Evolutionary conservation across 176 grass and related monocot species (phyloP), one percentile per base, ranked within the genome.

Genomic region (Triticum turgidum): DNA sequence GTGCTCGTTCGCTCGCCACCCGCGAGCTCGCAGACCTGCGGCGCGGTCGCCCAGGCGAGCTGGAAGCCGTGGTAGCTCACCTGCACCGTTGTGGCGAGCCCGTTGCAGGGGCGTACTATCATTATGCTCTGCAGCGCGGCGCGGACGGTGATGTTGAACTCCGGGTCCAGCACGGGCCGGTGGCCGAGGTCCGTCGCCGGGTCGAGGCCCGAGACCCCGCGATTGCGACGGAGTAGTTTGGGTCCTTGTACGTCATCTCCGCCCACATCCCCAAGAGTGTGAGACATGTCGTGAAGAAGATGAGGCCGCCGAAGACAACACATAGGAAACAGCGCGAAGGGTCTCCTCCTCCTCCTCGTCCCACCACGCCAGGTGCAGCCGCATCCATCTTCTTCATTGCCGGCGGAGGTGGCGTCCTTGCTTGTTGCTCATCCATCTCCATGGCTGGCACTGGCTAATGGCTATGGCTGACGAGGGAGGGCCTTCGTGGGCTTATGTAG

Each of bases 271-370:
- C 1, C 29, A 13, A 68, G 3, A 1, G 0, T 32, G 33, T 1
- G 8, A 34, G 5, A 6, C 65, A 34, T 68, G 33, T 13, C 14
- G 3, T 0, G 65, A 34, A 9, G 0, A 68, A 18, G 14, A 27
- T 0, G 6, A 4, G 0, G 65, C 6, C 0, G 2, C 2, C 7
- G 6, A 8, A 0, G 65, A 17, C 0, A 32, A 68, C 30, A 13
- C 9, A 42, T 42, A 42, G 39, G 39, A 42, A 42, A 42, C 39
- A 68, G 7, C 13, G 2, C 5, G 65, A 3, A 68, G 8, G 13
- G 39, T 42, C 8, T 10, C 39, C 13, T 18, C 8, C 2, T 32
- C 17, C 6, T 14, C 65, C 32, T 5, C 1, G 13, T 17, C 33
- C 65, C 30, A 5, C 2, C 15, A 7, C 14, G 32, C 30, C 14